Base-by-base conservation (phyloP, 2,329 filamentous ascomycete species). In the Aspergillus floridensis region DNA sequence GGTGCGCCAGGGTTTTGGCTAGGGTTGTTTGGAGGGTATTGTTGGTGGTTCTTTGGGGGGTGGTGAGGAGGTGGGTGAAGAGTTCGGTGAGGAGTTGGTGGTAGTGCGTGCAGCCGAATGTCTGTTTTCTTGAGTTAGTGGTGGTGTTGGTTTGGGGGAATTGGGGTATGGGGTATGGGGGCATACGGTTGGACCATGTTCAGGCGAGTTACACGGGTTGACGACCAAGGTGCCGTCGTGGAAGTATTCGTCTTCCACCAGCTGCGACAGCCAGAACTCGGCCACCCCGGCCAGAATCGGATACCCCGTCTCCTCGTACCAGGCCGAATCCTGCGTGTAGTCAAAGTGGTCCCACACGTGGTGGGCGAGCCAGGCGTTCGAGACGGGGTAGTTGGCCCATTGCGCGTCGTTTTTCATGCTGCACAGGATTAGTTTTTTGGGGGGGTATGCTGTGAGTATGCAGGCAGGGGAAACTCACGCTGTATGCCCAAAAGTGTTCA, bases 141-240 rank as follows among this genome's bases (percentile, higher is more conserved):
- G 38, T 32, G 41, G 10, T n/a, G 38, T 21, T 16, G 10, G 38
- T 6, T 2, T 3, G 16, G 38, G 38, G 38, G 6, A 5, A 6
- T 2, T 16, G 14, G 38, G 16, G 16, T 7, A 16, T 41, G 22
- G 22, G 22, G 16, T 16, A 14, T 12, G 14, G 2, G 5, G 16
- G 16, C 1, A 22, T 19, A 62, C 60, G 5, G 79, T 80, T 1
- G 79, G 78, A 0, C 84, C 83, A 44, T 82, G 82, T 67, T 86
- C 84, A 1, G 84, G 81, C n/a, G 80, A 83, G 57, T 82, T 85
- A 69, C 84, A 86, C 0, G 83, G 84, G 63, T 84, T 85, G 1
- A 82, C 82, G 0, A 86, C 82, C 2, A 85, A 74, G 0, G 78
- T 80, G 8, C 77, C 77, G 57, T 86, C 84, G 3, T 81, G 75